phyloP scores from a whole-genome alignment of 1,284 basidiomycete species.

The Coniophora puteana region DNA sequence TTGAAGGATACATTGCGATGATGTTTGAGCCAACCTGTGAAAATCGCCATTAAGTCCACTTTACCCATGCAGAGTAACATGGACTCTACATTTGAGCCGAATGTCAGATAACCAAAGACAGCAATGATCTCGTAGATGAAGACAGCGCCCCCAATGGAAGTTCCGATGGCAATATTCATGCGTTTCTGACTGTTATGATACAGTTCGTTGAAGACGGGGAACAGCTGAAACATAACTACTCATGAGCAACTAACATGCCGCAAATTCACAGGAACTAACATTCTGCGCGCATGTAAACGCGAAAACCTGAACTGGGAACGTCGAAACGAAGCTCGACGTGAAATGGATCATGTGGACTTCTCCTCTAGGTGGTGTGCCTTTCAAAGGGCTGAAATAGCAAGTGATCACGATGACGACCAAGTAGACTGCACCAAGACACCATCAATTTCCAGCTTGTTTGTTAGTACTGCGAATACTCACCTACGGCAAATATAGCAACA shows the following conservation, averaged over 20 bases:
- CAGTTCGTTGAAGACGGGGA: slow-evolving; percentile 94
- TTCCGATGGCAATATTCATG: slow-evolving; percentile 85
- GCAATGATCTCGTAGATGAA: slow-evolving; percentile 82
- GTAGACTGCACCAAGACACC: slow-evolving; percentile 46
- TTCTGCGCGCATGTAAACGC: slow-evolving; percentile 92
- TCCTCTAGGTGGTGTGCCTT: slow-evolving; percentile 57
- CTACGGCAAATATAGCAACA: slow-evolving; percentile 81
- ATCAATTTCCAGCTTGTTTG: slow-evolving; percentile 6
- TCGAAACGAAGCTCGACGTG: slow-evolving; percentile 78
- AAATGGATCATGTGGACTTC: slow-evolving; percentile 68
- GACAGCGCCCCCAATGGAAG: slow-evolving; percentile 80
- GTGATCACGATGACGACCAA: slow-evolving; percentile 70
- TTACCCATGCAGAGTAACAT: slow-evolving; percentile 9
- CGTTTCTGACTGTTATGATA: slow-evolving; percentile 74
- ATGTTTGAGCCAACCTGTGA: slow-evolving; percentile 83
- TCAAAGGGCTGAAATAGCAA: slow-evolving; percentile 70
- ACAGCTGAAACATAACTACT: slow-evolving; percentile 48
- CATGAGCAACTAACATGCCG: slow-evolving; percentile 18
- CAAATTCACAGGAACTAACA: slow-evolving; percentile 35
- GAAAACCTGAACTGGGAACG: slow-evolving; percentile 94
- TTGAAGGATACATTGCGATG: slow-evolving; percentile 94
- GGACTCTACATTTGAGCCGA: slow-evolving; percentile 72
- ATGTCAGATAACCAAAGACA: slow-evolving; percentile 91
- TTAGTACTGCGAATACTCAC: slow-evolving; percentile 39
- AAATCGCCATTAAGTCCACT: not conserved